Evolutionary conservation across 2,329 filamentous ascomycete genomes (phyloP).

Genomic region (Penicillium sumatraense): DNA sequence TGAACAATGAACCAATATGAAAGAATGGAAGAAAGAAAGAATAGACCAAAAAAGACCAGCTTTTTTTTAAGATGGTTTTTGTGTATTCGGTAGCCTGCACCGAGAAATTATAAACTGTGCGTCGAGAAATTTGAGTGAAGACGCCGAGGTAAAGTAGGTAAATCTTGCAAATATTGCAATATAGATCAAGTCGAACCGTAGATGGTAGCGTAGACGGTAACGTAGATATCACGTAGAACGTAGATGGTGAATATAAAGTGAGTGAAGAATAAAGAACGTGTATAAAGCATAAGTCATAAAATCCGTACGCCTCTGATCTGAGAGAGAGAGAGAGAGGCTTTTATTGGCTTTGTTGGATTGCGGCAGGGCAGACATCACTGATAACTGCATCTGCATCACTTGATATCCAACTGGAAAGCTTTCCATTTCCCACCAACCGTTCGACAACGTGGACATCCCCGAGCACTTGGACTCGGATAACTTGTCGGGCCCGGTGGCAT

Average conservation of each 20-base stretch:
- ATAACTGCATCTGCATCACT: slow-evolving; percentile 36
- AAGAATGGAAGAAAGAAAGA: slow-evolving; percentile 23
- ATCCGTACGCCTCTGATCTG: slow-evolving; percentile 34
- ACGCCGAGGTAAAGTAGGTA: slow-evolving; percentile 2
- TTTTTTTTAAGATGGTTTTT: slow-evolving; percentile 25
- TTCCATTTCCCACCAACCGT: slow-evolving; percentile 54
- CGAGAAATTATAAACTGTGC: slow-evolving; percentile 21
- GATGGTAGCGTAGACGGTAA: no score
- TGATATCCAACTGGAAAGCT: slow-evolving; percentile 53
- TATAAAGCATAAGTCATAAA: slow-evolving; percentile 36
- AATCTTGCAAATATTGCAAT: slow-evolving; percentile 9
- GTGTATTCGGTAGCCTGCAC: slow-evolving; percentile 14
- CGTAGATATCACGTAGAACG: slow-evolving; percentile 10
- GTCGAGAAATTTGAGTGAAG: slow-evolving; percentile 7
- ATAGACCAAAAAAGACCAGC: slow-evolving; percentile 32
- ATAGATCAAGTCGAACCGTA: no score
- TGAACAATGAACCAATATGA: slow-evolving; percentile 12
- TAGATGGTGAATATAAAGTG: slow-evolving; percentile 9
- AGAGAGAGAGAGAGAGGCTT: slow-evolving; percentile 11
- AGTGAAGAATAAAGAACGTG: slow-evolving; percentile 13
- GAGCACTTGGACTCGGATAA: slow-evolving; percentile 37
- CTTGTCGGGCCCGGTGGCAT: slow-evolving; percentile 37
- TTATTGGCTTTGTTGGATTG: neutral
- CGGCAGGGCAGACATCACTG: no score
- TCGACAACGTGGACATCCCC: slow-evolving; percentile 52